Base-by-base conservation (phyloP, 2,329 filamentous ascomycete species). In the Rosellinia necatrix region DNA sequence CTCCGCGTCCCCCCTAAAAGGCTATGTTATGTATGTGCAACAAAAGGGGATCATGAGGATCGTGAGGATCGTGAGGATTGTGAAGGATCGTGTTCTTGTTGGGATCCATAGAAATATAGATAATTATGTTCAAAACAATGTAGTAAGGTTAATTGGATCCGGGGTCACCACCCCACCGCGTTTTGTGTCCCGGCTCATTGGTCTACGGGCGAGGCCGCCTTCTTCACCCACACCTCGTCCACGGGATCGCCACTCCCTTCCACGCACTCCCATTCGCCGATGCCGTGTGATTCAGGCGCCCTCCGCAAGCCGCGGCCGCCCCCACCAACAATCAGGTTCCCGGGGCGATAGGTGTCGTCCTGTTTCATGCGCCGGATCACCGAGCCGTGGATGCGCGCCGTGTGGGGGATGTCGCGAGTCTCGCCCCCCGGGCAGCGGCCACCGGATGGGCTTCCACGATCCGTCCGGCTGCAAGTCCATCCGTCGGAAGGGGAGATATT, bases 361-460 rank as follows among this genome's bases (percentile, higher is more conserved):
- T 75, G 71, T 42, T 84, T 71, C 85, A 94, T 88, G 6, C 90
- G 81, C 15, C 83, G 82, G 54, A 94, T 85, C 0, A 91, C 90
- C 19, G 86, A 90, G 37, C 85, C 82, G 65, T 94, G 90, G 2
- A 94, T 82, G 19, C 85, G 78, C 1, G 86, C 89, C 50, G 87
- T 78, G 7, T 82, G 72, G 0, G 90, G 90, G 1, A 94, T 86
- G 66, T 94, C 90, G 13, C 90, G 82, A 0, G 88, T 84, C 72
- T 93, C 90, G 8, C 90, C 91, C 25, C 86, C 83, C 0, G 90
- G n/a, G 90, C 2, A 93, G 74, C 0, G 90, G 90, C 88, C 90
- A 93, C 7, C 85, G 79, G 62, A 94, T 93, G 0, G 89, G 87
- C 70, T 85, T 87, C 90, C 91, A 94, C 0, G 83, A 84, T 0